A percentile compares a stretch with the other conserved stretches of the same genome.
phyloP scores from a whole-genome alignment of 495 filamentous ascomycete genomes.

The Pseudoneurospora amorphoporcata region DNA sequence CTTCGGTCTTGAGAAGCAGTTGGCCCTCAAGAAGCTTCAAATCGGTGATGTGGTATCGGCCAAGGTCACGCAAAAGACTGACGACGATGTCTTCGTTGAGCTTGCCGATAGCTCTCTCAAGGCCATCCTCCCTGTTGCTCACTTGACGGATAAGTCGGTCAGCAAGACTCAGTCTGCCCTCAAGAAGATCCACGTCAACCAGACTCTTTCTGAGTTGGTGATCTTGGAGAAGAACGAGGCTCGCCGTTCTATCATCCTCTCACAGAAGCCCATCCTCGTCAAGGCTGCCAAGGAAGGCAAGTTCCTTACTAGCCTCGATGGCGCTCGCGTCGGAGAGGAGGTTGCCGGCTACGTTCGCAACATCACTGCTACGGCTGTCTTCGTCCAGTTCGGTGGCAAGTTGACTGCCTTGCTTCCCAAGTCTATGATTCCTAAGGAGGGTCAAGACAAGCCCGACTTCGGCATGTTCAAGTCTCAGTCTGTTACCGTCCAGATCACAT shows the following conservation, averaged over 20 bases:
- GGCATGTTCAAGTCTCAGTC: slow-evolving; percentile 64
- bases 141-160: slow-evolving; percentile 71
- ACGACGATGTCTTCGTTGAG: slow-evolving; percentile 67
- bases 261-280: slow-evolving; percentile 71
- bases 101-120: slow-evolving; percentile 60
- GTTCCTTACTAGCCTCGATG: slow-evolving; percentile 55
- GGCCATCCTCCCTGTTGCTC: slow-evolving; percentile 61
- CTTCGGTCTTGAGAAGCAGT: slow-evolving; percentile 64
- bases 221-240: slow-evolving; percentile 68
- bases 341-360: slow-evolving; percentile 79
- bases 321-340: slow-evolving; percentile 54
- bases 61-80: slow-evolving; percentile 74
- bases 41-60: slow-evolving; percentile 63
- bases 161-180: slow-evolving; percentile 63
- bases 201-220: slow-evolving; percentile 71
- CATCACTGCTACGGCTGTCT: slow-evolving; percentile 64
- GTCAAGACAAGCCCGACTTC: slow-evolving; percentile 56
- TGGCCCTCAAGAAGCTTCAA: slow-evolving; percentile 59
- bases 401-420: slow-evolving; percentile 70
- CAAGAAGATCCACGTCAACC: slow-evolving; percentile 70
- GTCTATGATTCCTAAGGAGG: slow-evolving; percentile 58
- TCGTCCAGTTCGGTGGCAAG: slow-evolving; percentile 72
- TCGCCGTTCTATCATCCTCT: slow-evolving; percentile 61
- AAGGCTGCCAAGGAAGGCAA: slow-evolving; percentile 57
- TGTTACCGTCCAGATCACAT: slow-evolving; percentile 56